Percentiles rank a stretch among this genome's conserved stretches.
phyloP scores from a whole-genome alignment of 2,329 filamentous ascomycete species.

The Plenodomus lindquistii region DNA sequence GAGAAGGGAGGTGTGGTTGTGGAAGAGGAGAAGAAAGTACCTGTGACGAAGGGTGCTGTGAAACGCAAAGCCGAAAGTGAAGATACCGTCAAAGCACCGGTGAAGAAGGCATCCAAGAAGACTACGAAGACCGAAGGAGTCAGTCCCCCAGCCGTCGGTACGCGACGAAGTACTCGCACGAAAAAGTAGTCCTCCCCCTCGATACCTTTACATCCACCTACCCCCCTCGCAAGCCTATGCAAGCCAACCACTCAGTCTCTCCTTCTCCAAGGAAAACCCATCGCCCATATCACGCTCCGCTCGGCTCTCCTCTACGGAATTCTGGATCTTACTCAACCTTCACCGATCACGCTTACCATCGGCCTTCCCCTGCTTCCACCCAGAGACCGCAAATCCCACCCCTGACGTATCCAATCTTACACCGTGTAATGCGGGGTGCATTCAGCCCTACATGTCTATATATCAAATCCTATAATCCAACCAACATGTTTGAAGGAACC shows the following conservation, averaged over 20 bases:
- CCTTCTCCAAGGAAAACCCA: too few species aligned
- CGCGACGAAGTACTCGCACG: slow-evolving; percentile 31
- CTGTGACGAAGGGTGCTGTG: background rate
- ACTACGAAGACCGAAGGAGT: slow-evolving; percentile 27
- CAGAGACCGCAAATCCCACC: too few species aligned
- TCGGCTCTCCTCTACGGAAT: background rate
- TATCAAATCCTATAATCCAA: background rate
- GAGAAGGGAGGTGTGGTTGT: slow-evolving; percentile 2
- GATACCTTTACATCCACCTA: background rate
- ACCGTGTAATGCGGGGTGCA: slow-evolving; percentile 1
- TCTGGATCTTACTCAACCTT: background rate
- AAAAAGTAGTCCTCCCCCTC: slow-evolving; percentile 26
- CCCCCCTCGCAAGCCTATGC: background rate
- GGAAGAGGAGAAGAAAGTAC: background rate
- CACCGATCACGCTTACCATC: slow-evolving; percentile 4
- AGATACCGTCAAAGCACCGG: background rate
- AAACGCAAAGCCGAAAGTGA: background rate
- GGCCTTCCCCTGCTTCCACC: background rate
- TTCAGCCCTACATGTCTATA: background rate
- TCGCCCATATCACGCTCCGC: background rate
- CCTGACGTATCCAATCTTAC: slow-evolving; percentile 1
- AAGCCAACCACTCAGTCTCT: too few species aligned
- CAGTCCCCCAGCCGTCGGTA: slow-evolving; percentile 17
- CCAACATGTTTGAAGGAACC: background rate
- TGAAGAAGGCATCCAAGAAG: background rate